Conservation (phyloP, 495 filamentous ascomycete species). For the Neurospora sp. region DNA sequence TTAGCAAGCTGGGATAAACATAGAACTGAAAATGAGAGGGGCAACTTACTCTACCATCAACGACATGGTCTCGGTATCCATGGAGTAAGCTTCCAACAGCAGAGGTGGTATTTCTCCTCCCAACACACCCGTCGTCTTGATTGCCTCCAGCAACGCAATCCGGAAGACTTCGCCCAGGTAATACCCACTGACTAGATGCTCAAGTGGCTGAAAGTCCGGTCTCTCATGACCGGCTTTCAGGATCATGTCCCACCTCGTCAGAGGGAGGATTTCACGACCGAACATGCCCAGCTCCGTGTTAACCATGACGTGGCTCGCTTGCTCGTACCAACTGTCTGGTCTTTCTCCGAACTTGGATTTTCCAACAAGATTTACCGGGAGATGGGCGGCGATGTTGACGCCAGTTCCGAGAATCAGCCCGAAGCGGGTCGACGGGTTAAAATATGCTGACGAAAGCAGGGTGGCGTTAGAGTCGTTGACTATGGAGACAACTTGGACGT, state of each 20-base stretch:
- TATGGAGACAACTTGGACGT: conserved; percentile 64
- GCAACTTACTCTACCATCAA: conserved; percentile 46
- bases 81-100: conserved; percentile 42
- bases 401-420: conserved; percentile 48
- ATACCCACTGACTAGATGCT: conserved; percentile 71
- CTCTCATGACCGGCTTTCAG: conserved; percentile 54
- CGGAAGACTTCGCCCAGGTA: conserved; percentile 80
- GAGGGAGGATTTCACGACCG: conserved; percentile 54
- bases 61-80: conserved; percentile 52
- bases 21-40: neutral
- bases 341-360: conserved; percentile 40
- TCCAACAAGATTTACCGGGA: conserved; percentile 43
- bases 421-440: conserved; percentile 51
- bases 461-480: conserved; percentile 80
- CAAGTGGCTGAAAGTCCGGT: conserved; percentile 77
- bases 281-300: conserved; percentile 87
- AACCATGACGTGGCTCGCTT: conserved; percentile 49
- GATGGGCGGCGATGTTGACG: conserved; percentile 43
- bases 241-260: conserved; percentile 62
- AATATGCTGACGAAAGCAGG: conserved; percentile 67
- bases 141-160: conserved; percentile 54
- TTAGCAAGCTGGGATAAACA: neutral
- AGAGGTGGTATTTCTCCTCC: conserved; percentile 45
- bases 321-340: conserved; percentile 45
- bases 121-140: conserved; percentile 43